Evolutionary conservation across 331 rosid genomes (phyloP), one percentile per base, ranked within the genome.

Genomic region (Quercus phellos): DNA sequence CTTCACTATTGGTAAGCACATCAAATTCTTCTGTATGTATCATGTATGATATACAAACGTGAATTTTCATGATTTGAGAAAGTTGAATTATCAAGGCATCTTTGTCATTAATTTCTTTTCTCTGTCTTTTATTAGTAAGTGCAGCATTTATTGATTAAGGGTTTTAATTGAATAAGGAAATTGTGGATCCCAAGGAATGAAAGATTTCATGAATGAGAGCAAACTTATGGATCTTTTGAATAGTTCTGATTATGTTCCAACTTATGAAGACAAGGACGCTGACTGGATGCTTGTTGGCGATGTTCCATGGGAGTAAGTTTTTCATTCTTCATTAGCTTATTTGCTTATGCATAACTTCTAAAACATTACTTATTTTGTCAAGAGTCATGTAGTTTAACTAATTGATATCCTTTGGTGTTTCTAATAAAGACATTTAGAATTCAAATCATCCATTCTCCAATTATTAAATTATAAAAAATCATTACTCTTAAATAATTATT

Each of bases 241-340:
- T 46, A 87, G 81, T 85, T 90, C 97, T 71, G 96, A 94, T 70
- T 90, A 90, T 84, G 93, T 90, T 60, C 89, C 94, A 64, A 87
- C 97, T 51, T 94, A 94, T 82, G 95, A 94, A 85, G 98, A 94
- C 88, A 94, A 86, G 82, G 98, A 94, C 63, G 97, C 97, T 46
- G 98, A 94, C 75, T 94, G 97, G 98, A 94, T 94, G 98, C 97
- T 94, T 51, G 97, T 92, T 77, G 98, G 98, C 55, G 98, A 93
- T 85, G 98, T 93, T 63, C 98, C 98, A 4, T 94, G 98, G 98
- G 87, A 87, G 98, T 94, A 87, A 83, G 95, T 78, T 54, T 55
- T 14, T 53, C 14, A 17, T 43, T 68, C 26, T 68, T 8, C 66
- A n/a, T 19, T 58, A 22, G 64, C 17, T 58, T 58, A 21, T 56